phyloP scores from a whole-genome alignment of 202 grass and related monocot genomes.

The Dendrocalamus latiflorus region DNA sequence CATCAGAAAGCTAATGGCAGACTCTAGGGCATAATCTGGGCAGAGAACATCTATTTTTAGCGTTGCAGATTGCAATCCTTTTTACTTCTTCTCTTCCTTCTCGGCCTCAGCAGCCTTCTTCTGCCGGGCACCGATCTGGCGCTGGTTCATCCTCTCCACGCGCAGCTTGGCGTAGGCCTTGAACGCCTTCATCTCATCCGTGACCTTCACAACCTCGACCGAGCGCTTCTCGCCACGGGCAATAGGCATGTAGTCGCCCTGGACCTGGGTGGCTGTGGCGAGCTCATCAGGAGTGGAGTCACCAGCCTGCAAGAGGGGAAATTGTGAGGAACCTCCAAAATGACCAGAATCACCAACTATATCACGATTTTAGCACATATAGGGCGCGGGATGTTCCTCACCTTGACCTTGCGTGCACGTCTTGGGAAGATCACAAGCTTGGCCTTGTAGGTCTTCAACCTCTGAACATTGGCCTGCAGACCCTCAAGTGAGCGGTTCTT shows the following conservation, averaged over 20 bases:
- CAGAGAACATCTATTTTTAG: background rate
- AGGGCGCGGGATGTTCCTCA: background rate
- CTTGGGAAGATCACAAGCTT: conserved; percentile 97
- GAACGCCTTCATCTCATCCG: no score
- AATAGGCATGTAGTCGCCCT: no score
- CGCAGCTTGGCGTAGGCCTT: no score
- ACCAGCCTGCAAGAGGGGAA: conserved; percentile 53
- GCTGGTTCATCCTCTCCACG: no score
- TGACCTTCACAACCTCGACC: no score
- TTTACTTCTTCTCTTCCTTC: conserved; percentile 93
- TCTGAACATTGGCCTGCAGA: conserved; percentile 67
- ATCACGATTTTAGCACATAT: background rate
- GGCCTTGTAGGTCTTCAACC: conserved; percentile 91
- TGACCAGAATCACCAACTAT: background rate
- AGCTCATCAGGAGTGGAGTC: conserved; percentile 88
- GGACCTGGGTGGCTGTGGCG: conserved; percentile 76
- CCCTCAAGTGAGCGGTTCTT: conserved; percentile 88
- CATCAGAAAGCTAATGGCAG: background rate
- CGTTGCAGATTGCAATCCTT: background rate
- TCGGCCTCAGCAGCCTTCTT: conserved; percentile 81
- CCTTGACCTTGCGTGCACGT: conserved; percentile 76
- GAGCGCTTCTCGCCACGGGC: no score
- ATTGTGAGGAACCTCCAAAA: background rate
- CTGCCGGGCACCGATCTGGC: conserved; percentile 50
- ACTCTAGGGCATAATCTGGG: background rate